Evolutionary conservation across 768 basidiomycete species (phyloP), one percentile per base, ranked within the genome.

Genomic region (Leccinum rimulosum): DNA sequence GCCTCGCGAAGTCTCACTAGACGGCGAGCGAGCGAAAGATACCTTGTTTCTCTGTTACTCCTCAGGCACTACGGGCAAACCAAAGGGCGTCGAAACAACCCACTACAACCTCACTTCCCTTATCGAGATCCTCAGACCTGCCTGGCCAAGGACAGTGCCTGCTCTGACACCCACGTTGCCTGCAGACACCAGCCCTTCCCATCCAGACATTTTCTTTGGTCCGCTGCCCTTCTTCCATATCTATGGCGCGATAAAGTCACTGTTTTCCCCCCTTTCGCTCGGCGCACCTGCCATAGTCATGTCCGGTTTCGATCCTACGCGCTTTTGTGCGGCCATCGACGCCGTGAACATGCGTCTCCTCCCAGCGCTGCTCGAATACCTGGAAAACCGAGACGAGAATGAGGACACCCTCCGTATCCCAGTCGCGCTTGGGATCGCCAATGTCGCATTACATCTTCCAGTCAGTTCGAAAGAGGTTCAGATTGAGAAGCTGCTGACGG

Each of bases 401-500:
- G 93, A 98, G 61, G 93, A 95, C 64, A 84, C 81, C 52, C 84
- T 91, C 6, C 89, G 96, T 14, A 89, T 99, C 47, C 94, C 96
- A 0, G 81, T 98, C 56, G 83, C 95, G 0, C 78, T 93, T 35
- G 95, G 95, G 53, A 88, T 97, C 57, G 86, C 90, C 58, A 86
- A 87, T 52, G 85, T 99, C 22, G 90, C 95, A 2, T 78, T 84
- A 61, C 84, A 91, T 67, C 82, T 98, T 28, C 95, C 97, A 0
- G 74, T 75, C 15, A 73, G 78, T 1, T 74, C 77, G 0, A 83
- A 86, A 10, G 82, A 87, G 35, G 76, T 83, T 0, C 93, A 97
- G 63, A 81, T 95, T 25, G 76, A 83, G 0, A 83, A 87, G 28
- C 76, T 98, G 12, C 69, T 98, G 60, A 98, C 93, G 1, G 84